Conservation (phyloP, 108 stramenopile species). For the Cyclotella cryptica region DNA sequence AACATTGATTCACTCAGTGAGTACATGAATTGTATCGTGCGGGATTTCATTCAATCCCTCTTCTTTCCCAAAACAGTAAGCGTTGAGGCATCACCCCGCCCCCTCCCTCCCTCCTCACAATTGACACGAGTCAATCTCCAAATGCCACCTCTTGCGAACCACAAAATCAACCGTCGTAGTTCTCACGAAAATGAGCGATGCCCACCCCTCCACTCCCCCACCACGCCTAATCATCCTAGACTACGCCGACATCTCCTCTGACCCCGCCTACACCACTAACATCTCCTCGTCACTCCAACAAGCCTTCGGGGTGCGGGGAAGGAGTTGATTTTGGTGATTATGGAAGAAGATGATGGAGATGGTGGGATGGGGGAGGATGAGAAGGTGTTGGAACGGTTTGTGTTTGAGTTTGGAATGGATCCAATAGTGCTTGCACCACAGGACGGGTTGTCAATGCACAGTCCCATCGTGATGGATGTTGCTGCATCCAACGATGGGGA, state of each 20-base stretch:
- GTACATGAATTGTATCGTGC: too few species aligned
- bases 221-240: conserved; percentile 58
- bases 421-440: neutral
- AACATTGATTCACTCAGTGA: too few species aligned
- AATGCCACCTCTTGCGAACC: too few species aligned
- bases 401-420: conserved; percentile 47
- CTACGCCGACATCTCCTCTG: conserved; percentile 48
- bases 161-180: too few species aligned
- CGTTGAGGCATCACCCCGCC: too few species aligned
- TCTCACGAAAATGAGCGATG: conserved; percentile 1
- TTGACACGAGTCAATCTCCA: too few species aligned
- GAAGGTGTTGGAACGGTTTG: conserved; percentile 50
- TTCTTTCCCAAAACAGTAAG: too few species aligned
- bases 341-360: conserved; percentile 42
- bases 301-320: conserved; percentile 64
- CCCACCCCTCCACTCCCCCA: neutral
- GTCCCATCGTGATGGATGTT: neutral
- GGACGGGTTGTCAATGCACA: neutral
- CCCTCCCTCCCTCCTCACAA: too few species aligned
- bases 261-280: conserved; percentile 17
- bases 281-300: conserved; percentile 49
- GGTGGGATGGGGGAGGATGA: conserved; percentile 9
- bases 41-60: too few species aligned
- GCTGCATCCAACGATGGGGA: neutral
- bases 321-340: conserved; percentile 37